These are phyloP conservation scores for Wickerhamiella vanderwaltii DNA, from an alignment of 805 yeast species.

Conservation along the genomic window DNA sequence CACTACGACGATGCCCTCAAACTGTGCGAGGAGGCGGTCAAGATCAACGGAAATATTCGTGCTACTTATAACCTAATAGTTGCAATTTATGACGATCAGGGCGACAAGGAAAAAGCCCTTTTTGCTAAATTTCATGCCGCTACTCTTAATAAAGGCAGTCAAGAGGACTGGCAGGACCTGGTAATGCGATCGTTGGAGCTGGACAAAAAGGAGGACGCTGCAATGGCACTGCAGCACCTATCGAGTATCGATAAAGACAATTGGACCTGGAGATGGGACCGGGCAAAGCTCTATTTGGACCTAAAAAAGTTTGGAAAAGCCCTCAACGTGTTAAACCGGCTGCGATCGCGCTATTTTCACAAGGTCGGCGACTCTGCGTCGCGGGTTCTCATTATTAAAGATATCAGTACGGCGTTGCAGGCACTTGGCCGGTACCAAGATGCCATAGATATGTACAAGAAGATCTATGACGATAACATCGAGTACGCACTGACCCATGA, in stretches of 20 bases:
- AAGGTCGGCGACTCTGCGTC: slow-evolving; percentile 37
- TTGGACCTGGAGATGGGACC: slow-evolving; percentile 62
- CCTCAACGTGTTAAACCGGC: slow-evolving; percentile 19
- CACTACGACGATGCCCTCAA: slow-evolving; percentile 23
- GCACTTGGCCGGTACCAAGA: slow-evolving; percentile 17
- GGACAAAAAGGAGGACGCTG: slow-evolving; percentile 47
- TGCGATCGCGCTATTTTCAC: slow-evolving; percentile 17
- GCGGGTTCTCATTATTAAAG: slow-evolving; percentile 22
- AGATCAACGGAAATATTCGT: slow-evolving; percentile 23
- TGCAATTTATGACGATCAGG: slow-evolving; percentile 39
- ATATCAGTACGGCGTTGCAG: slow-evolving; percentile 17
- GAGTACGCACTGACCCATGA: too few species aligned
- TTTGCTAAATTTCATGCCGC: slow-evolving; percentile 40
- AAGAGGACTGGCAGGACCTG: slow-evolving; percentile 73
- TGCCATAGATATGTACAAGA: slow-evolving; percentile 11
- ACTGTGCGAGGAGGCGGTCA: slow-evolving; percentile 26
- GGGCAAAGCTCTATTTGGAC: slow-evolving; percentile 35
- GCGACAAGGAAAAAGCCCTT: slow-evolving; percentile 27
- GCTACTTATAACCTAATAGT: slow-evolving; percentile 25
- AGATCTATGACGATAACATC: slow-evolving; percentile 1
- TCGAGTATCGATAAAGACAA: slow-evolving; percentile 75
- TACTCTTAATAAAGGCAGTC: slow-evolving; percentile 58
- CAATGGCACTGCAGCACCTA: slow-evolving; percentile 64
- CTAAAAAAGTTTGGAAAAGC: slow-evolving; percentile 23
- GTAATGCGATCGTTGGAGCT: slow-evolving; percentile 71